A percentile compares a stretch with the other conserved stretches of the same genome.
These are phyloP conservation scores for Limnomonas spitsbergensis DNA, from an alignment of 139 green algal genomes.

Conservation along the genomic window DNA sequence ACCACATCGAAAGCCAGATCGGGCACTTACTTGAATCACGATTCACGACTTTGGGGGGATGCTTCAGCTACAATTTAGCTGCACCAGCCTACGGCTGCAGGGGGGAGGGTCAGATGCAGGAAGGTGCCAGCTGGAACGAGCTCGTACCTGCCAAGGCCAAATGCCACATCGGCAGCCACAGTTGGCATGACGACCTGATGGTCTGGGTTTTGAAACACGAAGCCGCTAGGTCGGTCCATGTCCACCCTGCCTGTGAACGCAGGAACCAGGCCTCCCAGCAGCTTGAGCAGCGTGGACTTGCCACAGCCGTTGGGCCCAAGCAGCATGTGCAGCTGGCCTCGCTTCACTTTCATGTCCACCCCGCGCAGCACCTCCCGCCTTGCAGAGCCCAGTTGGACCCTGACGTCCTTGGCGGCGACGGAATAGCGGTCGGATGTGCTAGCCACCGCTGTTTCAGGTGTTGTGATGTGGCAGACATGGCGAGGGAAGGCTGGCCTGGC, in stretches of 20 bases:
- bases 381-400: slow-evolving; percentile 23
- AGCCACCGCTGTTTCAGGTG: neutral
- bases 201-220: slow-evolving; percentile 99
- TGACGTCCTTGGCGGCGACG: slow-evolving; percentile 16
- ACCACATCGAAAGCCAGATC: too few species aligned
- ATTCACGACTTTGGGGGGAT: too few species aligned
- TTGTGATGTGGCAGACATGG: neutral
- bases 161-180: slow-evolving; percentile 91
- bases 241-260: slow-evolving; percentile 53
- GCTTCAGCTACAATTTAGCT: too few species aligned
- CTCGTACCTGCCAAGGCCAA: slow-evolving; percentile 73
- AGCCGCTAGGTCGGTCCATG: slow-evolving; percentile 60
- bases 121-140: too few species aligned
- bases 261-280: slow-evolving; percentile 75
- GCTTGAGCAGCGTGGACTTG: slow-evolving; percentile 77
- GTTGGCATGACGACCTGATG: slow-evolving; percentile 72
- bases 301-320: slow-evolving; percentile 88
- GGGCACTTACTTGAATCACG: too few species aligned
- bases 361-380: slow-evolving; percentile 41
- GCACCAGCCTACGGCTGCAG: too few species aligned
- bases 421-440: neutral
- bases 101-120: too few species aligned
- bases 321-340: slow-evolving; percentile 87
- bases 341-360: slow-evolving; percentile 40
- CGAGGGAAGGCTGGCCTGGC: neutral